Evolutionary conservation across 208 protist species (phyloP).

Genomic region (Phytomonas sp.): DNA sequence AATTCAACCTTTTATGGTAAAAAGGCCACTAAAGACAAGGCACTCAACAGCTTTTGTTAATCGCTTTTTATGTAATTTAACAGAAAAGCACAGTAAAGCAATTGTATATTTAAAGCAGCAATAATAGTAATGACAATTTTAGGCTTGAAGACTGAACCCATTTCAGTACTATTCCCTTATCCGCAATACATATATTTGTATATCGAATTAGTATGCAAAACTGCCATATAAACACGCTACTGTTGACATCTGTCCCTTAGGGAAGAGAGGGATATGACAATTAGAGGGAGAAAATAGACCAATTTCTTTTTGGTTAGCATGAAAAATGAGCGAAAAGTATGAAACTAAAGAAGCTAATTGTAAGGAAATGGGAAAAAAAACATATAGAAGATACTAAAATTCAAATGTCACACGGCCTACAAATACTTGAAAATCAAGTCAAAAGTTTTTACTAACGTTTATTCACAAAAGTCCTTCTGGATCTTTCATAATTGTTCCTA

Average conservation of each 20-base stretch:
- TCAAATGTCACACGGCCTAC: not conserved
- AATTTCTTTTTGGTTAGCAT: conserved; percentile 12
- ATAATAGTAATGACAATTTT: not conserved
- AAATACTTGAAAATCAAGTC: conserved; percentile 9
- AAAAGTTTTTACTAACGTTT: conserved; percentile 2
- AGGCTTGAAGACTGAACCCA: conserved; percentile 4
- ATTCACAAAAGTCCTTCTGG: conserved; percentile 15
- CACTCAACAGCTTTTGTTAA: not conserved
- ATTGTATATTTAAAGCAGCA: not conserved
- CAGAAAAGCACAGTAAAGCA: not conserved
- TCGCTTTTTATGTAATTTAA: not conserved
- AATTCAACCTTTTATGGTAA: not conserved
- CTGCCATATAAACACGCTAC: not conserved
- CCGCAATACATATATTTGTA: not conserved
- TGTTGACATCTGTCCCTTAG: not conserved
- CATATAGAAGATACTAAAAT: conserved; percentile 8
- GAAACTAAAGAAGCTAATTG: conserved; percentile 3
- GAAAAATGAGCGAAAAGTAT: conserved; percentile 20
- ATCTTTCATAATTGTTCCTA: conserved; percentile 9
- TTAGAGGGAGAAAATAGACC: conserved; percentile 2
- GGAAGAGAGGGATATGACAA: not conserved
- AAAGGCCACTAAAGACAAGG: conserved; percentile 5
- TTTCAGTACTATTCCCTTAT: not conserved
- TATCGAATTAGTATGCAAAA: not conserved
- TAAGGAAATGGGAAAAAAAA: conserved; percentile 8